Percentiles rank a stretch among this genome's conserved stretches.
phyloP scores from a whole-genome alignment of 805 yeast species.

The Hanseniaspora thailandica region DNA sequence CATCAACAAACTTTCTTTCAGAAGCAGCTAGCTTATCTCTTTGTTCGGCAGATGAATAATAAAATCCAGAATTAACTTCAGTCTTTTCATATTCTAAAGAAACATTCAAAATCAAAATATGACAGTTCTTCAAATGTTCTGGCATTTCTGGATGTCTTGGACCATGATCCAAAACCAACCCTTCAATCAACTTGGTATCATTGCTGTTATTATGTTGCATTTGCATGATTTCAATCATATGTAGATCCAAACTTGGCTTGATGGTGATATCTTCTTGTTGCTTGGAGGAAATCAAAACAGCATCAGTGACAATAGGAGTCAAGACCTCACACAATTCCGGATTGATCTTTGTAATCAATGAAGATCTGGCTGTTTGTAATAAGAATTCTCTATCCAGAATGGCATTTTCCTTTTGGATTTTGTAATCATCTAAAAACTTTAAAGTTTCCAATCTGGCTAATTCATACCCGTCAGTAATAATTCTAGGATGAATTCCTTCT shows the following conservation, averaged over 20 bases:
- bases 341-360: constrained; percentile 76
- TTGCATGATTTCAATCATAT: constrained; percentile 96
- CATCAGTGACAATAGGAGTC: constrained; percentile 92
- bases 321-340: constrained; percentile 65
- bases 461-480: constrained; percentile 91
- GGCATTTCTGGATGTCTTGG: constrained; percentile 99
- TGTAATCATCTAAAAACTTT: constrained; percentile 56
- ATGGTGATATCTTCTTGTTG: constrained; percentile 32
- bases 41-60: constrained; percentile 89
- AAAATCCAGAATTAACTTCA: constrained; percentile 92
- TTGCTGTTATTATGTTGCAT: constrained; percentile 88
- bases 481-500: constrained; percentile 94
- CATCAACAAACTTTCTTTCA: constrained; percentile 90
- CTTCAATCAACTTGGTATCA: constrained; percentile 72
- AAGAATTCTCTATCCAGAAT: constrained; percentile 74
- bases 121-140: constrained; percentile 67
- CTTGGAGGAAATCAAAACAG: constrained; percentile 63
- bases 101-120: constrained; percentile 78
- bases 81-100: constrained; percentile 94
- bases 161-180: constrained; percentile 93
- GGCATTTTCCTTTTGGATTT: constrained; percentile 32
- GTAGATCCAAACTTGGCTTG: constrained; percentile 53
- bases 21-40: constrained; percentile 86
- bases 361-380: constrained; percentile 82
- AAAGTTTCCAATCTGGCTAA: constrained; percentile 68